Conservation (phyloP, 805 yeast species). For the Schwanniomyces yamadae region DNA sequence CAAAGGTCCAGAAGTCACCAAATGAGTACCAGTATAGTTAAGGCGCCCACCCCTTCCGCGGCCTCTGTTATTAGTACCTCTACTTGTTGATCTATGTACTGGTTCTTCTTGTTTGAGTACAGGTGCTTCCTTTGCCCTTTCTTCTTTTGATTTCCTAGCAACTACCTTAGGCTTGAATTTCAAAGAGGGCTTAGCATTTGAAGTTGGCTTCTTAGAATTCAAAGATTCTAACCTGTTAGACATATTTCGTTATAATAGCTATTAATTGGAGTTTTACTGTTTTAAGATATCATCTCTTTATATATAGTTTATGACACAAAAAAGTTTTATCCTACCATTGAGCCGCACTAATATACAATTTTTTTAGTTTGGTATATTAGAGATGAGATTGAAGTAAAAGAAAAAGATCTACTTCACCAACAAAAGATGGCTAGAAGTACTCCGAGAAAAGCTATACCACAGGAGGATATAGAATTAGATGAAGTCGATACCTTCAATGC, state of each 20-base stretch:
- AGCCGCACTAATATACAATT: conserved; percentile 5
- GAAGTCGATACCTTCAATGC: conserved; percentile 71
- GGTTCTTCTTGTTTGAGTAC: conserved; percentile 36
- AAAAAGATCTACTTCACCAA: conserved; percentile 1
- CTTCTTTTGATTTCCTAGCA: conserved; percentile 79
- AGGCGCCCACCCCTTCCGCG: conserved; percentile 35
- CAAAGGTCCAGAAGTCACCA: conserved; percentile 72
- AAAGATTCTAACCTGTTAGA: conserved; percentile 43
- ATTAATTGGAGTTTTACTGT: neutral
- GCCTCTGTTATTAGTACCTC: conserved; percentile 31
- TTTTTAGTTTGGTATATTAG: conserved; percentile 5
- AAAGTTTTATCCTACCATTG: neutral
- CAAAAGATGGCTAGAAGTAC: conserved; percentile 19
- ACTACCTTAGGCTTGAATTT: conserved; percentile 87
- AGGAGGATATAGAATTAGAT: conserved; percentile 45
- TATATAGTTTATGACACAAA: conserved; percentile 5
- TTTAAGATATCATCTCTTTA: neutral
- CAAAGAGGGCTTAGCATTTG: conserved; percentile 48
- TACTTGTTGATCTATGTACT: conserved; percentile 21
- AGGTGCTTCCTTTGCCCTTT: conserved; percentile 77
- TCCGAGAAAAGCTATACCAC: conserved; percentile 10
- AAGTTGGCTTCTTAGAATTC: conserved; percentile 27
- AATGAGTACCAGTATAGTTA: conserved; percentile 52
- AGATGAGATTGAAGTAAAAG: conserved; percentile 15
- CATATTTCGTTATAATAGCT: conserved; percentile 18